Percentiles rank a stretch among this genome's conserved stretches.
Evolutionary conservation across 768 basidiomycete genomes (phyloP).

Genomic region (Mycena amicta): DNA sequence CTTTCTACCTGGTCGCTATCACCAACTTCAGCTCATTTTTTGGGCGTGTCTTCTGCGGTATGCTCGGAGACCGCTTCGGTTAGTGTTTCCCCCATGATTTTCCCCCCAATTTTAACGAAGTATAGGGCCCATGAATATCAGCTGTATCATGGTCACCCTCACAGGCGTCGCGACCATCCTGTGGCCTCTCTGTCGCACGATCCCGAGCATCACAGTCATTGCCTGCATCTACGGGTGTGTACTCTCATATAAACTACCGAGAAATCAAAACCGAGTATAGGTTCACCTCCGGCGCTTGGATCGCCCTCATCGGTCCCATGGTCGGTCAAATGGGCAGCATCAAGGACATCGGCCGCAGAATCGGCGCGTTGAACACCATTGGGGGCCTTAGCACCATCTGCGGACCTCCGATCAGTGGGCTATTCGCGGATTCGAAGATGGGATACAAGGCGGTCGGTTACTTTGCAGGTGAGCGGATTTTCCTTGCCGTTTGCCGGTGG

Average conservation of each 20-base stretch:
- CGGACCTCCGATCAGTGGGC: slow-evolving; percentile 53
- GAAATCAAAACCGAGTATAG: slow-evolving; percentile 19
- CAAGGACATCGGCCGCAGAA: slow-evolving; percentile 44
- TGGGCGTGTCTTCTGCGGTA: slow-evolving; percentile 45
- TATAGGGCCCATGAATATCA: slow-evolving; percentile 6
- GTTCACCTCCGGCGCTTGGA: slow-evolving; percentile 43
- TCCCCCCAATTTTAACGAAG: not conserved
- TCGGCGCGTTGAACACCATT: slow-evolving; percentile 44
- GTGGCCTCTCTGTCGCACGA: no score
- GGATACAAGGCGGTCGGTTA: no score
- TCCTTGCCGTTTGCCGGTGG: not conserved
- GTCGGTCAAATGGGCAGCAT: slow-evolving; percentile 42
- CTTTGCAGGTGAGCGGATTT: slow-evolving; percentile 35
- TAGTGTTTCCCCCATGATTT: no score
- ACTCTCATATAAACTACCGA: not conserved
- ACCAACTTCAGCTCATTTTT: slow-evolving; percentile 47
- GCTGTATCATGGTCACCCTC: not conserved
- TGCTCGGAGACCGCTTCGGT: slow-evolving; percentile 45
- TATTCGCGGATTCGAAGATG: slow-evolving; percentile 40
- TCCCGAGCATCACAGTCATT: no score
- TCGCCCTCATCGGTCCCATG: slow-evolving; percentile 37
- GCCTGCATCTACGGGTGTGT: no score
- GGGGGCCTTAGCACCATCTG: slow-evolving; percentile 43
- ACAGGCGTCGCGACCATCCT: not conserved
- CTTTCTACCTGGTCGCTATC: slow-evolving; percentile 47